phyloP scores from a whole-genome alignment of 495 filamentous ascomycete genomes.

The Stereocaulon alpinum region DNA sequence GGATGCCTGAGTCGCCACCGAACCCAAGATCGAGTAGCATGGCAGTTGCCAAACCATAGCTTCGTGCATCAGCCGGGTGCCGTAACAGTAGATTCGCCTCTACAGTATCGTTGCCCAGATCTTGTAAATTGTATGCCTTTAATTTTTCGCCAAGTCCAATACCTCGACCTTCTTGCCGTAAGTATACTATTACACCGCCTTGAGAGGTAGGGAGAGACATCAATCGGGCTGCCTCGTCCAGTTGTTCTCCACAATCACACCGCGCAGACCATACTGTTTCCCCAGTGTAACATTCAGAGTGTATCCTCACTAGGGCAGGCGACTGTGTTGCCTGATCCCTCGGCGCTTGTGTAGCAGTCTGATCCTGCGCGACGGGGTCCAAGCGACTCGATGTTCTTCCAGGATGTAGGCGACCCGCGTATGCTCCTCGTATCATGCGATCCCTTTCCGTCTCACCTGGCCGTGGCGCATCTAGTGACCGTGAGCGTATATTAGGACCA shows the following conservation, averaged over 20 bases:
- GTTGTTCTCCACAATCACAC: constrained; percentile 95
- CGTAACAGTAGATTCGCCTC: constrained; percentile 87
- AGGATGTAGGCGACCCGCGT: constrained; percentile 77
- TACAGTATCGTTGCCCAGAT: constrained; percentile 89
- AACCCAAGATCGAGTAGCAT: constrained; percentile 81
- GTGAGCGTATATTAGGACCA: constrained; percentile 70
- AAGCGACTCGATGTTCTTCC: constrained; percentile 64
- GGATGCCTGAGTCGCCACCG: constrained; percentile 56
- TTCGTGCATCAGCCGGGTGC: constrained; percentile 88
- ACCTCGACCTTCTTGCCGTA: constrained; percentile 90
- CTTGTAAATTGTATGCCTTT: constrained; percentile 96
- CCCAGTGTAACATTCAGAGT: constrained; percentile 97
- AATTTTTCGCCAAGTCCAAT: constrained; percentile 92
- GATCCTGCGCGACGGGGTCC: constrained; percentile 26
- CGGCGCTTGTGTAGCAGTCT: constrained; percentile 14
- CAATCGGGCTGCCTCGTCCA: constrained; percentile 88
- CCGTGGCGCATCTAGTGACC: constrained; percentile 64
- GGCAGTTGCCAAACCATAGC: constrained; percentile 88
- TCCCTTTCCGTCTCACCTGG: constrained; percentile 93
- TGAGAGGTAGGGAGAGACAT: constrained; percentile 70
- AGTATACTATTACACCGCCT: constrained; percentile 87
- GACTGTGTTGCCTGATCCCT: constrained; percentile 12
- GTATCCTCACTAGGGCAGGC: constrained; percentile 78
- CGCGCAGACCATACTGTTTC: constrained; percentile 97
- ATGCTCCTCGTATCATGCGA: constrained; percentile 89